Evolutionary conservation across 768 basidiomycete genomes (phyloP), one percentile per base, ranked within the genome.

Genomic region (Hypholoma sublateritium): DNA sequence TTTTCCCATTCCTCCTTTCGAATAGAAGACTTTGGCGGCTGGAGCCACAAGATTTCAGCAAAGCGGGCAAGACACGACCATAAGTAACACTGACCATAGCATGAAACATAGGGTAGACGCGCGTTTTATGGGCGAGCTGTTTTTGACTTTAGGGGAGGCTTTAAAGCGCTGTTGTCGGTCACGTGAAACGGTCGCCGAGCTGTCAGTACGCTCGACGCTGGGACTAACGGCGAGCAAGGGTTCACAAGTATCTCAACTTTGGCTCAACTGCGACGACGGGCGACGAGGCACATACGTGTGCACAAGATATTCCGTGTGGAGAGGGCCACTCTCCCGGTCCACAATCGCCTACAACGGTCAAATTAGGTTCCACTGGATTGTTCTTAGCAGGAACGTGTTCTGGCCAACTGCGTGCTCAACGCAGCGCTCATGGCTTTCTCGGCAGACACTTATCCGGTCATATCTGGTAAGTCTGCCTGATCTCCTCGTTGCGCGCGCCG

Each of bases 1-100:
- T 80, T 80, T 59, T 93, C 88, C 95, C 95, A 96, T 70, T 95
- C 93, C 65, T 89, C 86, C 61, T 84, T 84, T n/a, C 82, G 78
- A 59, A 94, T 86, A 21, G 72, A 65, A 34, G 74, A 74, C 72
- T 87, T 89, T 37, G 80, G 76, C 65, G 86, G 73, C 73, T 72
- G 60, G 25, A 58, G 57, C 55, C 24, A 43, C 17, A 22, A 25
- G 16, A 47, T 37, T 46, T 63, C 52, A 63, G 58, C 48, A 35
- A 28, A 54, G 50, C 25, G 47, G 39, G 49, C 46, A 14, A 24
- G 24, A 39, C 43, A 58, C 51, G 50, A 35, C 43, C 59, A 51
- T 48, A 55, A 51, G n/a, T 50, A 14, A 45, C 58, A 70, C 72
- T 65, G 59, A 77, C 76, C 76, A 77, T 76, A 60, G 65, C 59